A percentile compares a stretch with the other conserved stretches of the same genome.
phyloP scores from a whole-genome alignment of 306 rosid species.

The Trifolium pratense region DNA sequence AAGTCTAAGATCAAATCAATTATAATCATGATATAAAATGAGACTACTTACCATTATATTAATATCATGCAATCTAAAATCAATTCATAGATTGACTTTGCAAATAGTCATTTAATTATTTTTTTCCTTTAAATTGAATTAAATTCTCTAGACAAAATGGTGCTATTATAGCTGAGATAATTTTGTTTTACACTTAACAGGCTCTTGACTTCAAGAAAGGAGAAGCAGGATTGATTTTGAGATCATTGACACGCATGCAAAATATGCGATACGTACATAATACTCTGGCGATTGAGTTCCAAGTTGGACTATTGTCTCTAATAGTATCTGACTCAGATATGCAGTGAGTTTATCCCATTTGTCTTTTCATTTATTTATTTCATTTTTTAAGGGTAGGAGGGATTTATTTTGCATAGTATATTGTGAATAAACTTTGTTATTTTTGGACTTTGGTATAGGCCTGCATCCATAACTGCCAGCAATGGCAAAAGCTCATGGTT shows the following conservation, averaged over 20 bases:
- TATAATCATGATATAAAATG: background rate
- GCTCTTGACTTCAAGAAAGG: slow-evolving; percentile 45
- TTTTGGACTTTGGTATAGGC: slow-evolving; percentile 21
- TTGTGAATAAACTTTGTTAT: slow-evolving; percentile 11
- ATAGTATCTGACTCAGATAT: slow-evolving; percentile 41
- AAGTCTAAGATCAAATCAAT: background rate
- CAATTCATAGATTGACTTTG: slow-evolving; percentile 6
- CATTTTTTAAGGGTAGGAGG: background rate
- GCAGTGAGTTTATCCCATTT: slow-evolving; percentile 27
- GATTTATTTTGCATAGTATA: background rate
- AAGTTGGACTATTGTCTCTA: slow-evolving; percentile 37
- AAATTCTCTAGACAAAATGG: slow-evolving; percentile 8
- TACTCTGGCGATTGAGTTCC: slow-evolving; percentile 16
- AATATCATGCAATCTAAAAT: background rate
- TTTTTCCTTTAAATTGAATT: background rate
- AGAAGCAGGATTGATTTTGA: slow-evolving; percentile 45
- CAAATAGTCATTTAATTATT: slow-evolving; percentile 13
- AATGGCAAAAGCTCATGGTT: slow-evolving; percentile 46
- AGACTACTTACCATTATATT: background rate
- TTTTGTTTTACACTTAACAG: slow-evolving; percentile 33
- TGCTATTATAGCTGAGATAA: slow-evolving; percentile 11
- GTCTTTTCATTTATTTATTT: background rate
- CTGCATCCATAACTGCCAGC: slow-evolving; percentile 28
- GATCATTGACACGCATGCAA: slow-evolving; percentile 37
- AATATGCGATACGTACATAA: background rate